Percentiles rank a stretch among this genome's conserved stretches.
These are phyloP conservation scores for Aegilops umbellulata DNA, from an alignment of 176 grass and related monocot genomes.

Conservation along the genomic window DNA sequence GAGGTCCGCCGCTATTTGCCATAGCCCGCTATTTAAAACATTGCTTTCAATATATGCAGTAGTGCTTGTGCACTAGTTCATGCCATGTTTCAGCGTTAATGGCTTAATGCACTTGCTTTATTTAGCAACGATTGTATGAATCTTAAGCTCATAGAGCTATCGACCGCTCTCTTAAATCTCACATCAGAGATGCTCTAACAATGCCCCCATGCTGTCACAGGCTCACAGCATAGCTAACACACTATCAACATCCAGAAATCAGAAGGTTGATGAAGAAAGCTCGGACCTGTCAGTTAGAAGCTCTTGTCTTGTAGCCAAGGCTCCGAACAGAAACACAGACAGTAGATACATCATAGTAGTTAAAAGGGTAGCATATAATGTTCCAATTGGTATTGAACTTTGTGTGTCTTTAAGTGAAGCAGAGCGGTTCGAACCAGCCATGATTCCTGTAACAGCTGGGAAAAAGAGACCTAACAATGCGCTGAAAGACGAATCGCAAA, in stretches of 20 bases:
- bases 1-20: no score
- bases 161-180: not conserved
- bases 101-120: not conserved
- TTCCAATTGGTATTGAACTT: conserved; percentile 86
- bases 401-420: conserved; percentile 95
- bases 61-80: not conserved
- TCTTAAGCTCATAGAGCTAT: not conserved
- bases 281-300: conserved; percentile 80
- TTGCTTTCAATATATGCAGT: not conserved
- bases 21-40: no score
- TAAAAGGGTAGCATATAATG: conserved; percentile 66
- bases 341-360: conserved; percentile 77
- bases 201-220: not conserved
- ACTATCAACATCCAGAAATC: not conserved
- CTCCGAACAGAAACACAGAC: conserved; percentile 83
- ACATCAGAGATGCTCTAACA: not conserved
- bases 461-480: conserved; percentile 89
- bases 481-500: conserved; percentile 36
- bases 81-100: not conserved
- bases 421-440: conserved; percentile 94
- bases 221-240: not conserved
- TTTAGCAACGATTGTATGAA: not conserved
- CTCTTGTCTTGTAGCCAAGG: conserved; percentile 87
- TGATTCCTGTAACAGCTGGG: conserved; percentile 96
- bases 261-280: conserved; percentile 22